Base-by-base conservation (phyloP, 1,139 yeast species). In the Taphrina confusa region DNA sequence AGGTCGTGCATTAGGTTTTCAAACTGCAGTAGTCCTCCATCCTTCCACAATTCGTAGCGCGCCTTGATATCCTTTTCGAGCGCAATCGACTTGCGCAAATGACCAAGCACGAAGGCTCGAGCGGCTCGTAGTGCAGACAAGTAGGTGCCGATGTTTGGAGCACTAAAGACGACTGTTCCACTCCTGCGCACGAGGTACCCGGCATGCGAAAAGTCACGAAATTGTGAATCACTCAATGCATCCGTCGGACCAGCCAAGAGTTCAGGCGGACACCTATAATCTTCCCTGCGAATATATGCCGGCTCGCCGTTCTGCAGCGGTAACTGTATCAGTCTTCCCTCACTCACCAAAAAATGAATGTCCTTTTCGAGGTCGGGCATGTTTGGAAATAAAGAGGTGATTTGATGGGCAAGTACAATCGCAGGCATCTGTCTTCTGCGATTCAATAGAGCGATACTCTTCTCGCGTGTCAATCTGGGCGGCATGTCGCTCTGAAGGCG, bases 321-420 rank as follows among this genome's bases (percentile, higher is more conserved):
- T 36, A 33, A 34, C n/a, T 42, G 45, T 3, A 54, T 20, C 25
- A 54, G 16, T 9, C 40, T 27, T 18, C 51, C 58, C 12, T 42
- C 42, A 6, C 23, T 28, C 22, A 54, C 51, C 36, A 54, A 28
- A 16, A 16, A 14, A 25, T 54, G 42, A 20, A 39, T 42, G 12
- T 54, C 58, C 44, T 37, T 34, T 14, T 54, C 58, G 9, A 54
- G 58, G 4, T 20, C 36, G 4, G 58, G 47, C 51, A 54, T 27
- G 45, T 54, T 54, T 23, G 58, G 58, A 23, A 54, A 54, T 11
- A 54, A 27, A 8, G 58, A 54, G 5, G 58, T 36, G 22, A 54
- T 46, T 23, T 54, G 58, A 14, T 54, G 58, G 25, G 31, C 31
- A 18, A 54, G 49, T 8, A 54, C 58, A 16, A 54, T 54, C 18